Percentiles rank a stretch among this genome's conserved stretches.
These are phyloP conservation scores for Plasmodium falciparum DNA, from an alignment of 169 alveolate genomes.

Conservation along the genomic window DNA sequence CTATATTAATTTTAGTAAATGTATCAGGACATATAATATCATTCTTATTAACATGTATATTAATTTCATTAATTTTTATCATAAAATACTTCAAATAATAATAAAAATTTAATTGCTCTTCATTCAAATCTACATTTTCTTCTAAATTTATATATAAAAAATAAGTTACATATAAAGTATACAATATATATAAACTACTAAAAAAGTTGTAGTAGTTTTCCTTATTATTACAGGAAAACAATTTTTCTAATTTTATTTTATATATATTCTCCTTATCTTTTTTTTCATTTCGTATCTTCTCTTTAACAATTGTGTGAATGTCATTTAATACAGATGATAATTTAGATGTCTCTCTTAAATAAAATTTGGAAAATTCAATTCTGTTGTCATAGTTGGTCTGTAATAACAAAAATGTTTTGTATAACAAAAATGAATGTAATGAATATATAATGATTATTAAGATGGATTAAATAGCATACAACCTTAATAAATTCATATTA, in stretches of 20 bases:
- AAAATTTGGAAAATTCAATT: conserved; percentile 57
- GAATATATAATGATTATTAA: not conserved
- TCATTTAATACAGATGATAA: conserved; percentile 32
- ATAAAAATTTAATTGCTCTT: conserved; percentile 58
- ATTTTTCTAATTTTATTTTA: conserved; percentile 36
- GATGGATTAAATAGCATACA: not conserved
- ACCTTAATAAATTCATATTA: not conserved
- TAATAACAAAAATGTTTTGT: not conserved
- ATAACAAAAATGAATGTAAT: not conserved
- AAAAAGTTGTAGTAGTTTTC: conserved; percentile 61
- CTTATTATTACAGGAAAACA: conserved; percentile 44
- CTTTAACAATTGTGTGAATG: conserved; percentile 21
- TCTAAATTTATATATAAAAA: conserved; percentile 59
- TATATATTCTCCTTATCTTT: not conserved
- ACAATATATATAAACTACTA: conserved; percentile 59
- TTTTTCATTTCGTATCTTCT: conserved; percentile 8
- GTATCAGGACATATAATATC: conserved; percentile 55
- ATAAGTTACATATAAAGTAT: conserved; percentile 57
- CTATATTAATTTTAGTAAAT: conserved; percentile 56
- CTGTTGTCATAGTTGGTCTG: conserved; percentile 71
- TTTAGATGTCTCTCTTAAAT: conserved; percentile 46
- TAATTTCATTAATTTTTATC: conserved; percentile 50
- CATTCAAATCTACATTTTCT: conserved; percentile 40
- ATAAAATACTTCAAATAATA: conserved; percentile 53
- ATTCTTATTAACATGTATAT: conserved; percentile 45